Base-by-base conservation (phyloP, 2,329 filamentous ascomycete genomes). In the Aspergillus eucalypticola region DNA sequence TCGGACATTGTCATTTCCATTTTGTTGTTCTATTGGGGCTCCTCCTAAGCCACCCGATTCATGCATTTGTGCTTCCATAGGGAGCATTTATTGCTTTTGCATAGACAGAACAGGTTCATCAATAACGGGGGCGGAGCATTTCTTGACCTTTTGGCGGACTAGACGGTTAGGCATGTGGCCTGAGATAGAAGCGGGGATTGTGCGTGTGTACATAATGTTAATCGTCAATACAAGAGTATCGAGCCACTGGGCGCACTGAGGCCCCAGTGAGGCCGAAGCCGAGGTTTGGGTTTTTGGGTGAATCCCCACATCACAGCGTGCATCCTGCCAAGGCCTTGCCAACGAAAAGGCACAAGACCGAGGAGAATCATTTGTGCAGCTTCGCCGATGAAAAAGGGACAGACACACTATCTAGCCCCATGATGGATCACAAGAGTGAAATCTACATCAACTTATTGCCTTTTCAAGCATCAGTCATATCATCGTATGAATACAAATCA, bases 171-270 rank as follows among this genome's bases (percentile, higher is more conserved):
- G 25, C 41, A 41, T 53, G 42, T 53, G 56, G 51, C 27, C 39
- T 42, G 59, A 41, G 56, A 63, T 63, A 66, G 60, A 66, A 38
- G 55, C 27, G 10, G 32, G 32, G 32, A 54, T 55, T 56, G 39
- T 52, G 60, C 7, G 39, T 44, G 39, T 69, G 67, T 69, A 68
- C 61, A 69, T 68, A 69, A 65, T 64, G 49, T 60, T 61, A 63
- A 62, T 66, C 19, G 52, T 52, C 25, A 38, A 56, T 53, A 41
- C 48, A 54, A 38, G 51, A 53, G 17, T 29, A 41, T 44, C 42
- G 19, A 39, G 21, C 50, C 42, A 35, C 32, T 50, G 42, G 11
- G n/a, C 4, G 11, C 10, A 41, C 8, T 25, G 19, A 21, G 23
- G 10, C n/a, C 15, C 15, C 23, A 17, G 25, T 55, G 42, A 32